A percentile compares a stretch with the other conserved stretches of the same genome.
phyloP scores from a whole-genome alignment of 345 rosid species.

The Eucalyptus coolabah region DNA sequence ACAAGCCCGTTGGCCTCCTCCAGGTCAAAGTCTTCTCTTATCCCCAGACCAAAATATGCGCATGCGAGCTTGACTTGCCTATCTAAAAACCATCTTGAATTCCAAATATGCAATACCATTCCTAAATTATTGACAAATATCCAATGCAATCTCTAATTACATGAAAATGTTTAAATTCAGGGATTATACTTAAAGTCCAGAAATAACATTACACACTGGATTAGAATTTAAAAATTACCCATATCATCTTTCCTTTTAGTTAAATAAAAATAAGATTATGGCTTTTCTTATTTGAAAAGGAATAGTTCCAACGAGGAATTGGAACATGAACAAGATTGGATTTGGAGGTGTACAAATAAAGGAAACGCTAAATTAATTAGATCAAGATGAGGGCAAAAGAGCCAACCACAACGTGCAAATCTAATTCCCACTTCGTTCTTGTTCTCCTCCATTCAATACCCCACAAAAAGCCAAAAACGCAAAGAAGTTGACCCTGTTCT shows the following conservation, averaged over 20 bases:
- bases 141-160: neutral
- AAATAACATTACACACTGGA: accelerated
- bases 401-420: neutral
- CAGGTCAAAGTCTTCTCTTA: neutral
- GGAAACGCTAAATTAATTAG: neutral
- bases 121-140: too few species aligned
- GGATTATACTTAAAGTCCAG: too few species aligned
- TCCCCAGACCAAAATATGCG: neutral
- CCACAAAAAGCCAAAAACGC: neutral
- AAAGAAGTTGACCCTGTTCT: neutral
- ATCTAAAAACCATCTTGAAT: neutral
- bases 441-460: neutral
- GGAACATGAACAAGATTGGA: neutral
- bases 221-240: neutral
- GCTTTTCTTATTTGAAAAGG: neutral
- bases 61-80: neutral
- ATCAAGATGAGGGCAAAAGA: neutral
- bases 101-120: neutral
- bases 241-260: accelerated
- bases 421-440: neutral
- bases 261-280: neutral
- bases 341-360: neutral
- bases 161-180: neutral
- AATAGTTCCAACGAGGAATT: neutral
- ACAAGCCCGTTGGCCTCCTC: neutral